A percentile compares a stretch with the other conserved stretches of the same genome.
These are phyloP conservation scores for Mycosphaerelloides madeirae DNA, from an alignment of 2,329 filamentous ascomycete genomes.

Conservation along the genomic window DNA sequence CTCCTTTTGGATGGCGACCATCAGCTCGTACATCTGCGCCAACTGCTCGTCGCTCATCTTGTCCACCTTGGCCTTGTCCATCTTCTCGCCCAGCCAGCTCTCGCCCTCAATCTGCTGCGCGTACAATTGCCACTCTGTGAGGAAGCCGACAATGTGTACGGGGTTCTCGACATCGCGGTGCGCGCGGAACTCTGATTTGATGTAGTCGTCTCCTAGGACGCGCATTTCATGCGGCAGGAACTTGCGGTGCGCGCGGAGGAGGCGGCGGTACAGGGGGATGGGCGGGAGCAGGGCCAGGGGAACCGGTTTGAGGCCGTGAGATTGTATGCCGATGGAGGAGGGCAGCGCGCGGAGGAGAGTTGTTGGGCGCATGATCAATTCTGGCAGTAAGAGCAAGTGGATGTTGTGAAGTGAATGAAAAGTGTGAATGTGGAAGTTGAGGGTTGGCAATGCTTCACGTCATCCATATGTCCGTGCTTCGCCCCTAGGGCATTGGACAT, in stretches of 20 bases:
- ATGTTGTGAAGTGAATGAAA: too few relatives aligned
- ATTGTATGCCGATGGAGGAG: slow-evolving; percentile 29
- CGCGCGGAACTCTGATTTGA: slow-evolving; percentile 86
- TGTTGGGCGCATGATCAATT: slow-evolving; percentile 22
- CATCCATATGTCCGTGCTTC: too few relatives aligned
- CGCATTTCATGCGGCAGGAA: slow-evolving; percentile 69
- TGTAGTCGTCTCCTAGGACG: slow-evolving; percentile 82
- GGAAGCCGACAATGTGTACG: slow-evolving; percentile 86
- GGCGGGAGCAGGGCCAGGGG: slow-evolving; percentile 74
- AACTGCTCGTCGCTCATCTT: slow-evolving; percentile 98
- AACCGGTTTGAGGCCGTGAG: slow-evolving; percentile 38
- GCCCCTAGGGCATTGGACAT: too few relatives aligned
- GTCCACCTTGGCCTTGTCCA: slow-evolving; percentile 77
- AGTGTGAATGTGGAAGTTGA: too few relatives aligned
- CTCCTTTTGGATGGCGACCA: slow-evolving; percentile 68
- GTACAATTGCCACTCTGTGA: slow-evolving; percentile 91
- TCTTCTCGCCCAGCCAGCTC: slow-evolving; percentile 73
- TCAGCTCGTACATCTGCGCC: slow-evolving; percentile 87
- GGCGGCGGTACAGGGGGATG: slow-evolving; percentile 79
- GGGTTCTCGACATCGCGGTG: slow-evolving; percentile 85
- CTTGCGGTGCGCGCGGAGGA: slow-evolving; percentile 81
- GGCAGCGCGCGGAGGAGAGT: slow-evolving; percentile 30
- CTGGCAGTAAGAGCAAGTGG: background rate
- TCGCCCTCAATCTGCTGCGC: slow-evolving; percentile 89
- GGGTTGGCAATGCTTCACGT: too few relatives aligned